Percentiles rank a stretch among this genome's conserved stretches.
These are phyloP conservation scores for Trichaptum fuscoviolaceum DNA, from an alignment of 768 basidiomycete genomes.

Conservation along the genomic window DNA sequence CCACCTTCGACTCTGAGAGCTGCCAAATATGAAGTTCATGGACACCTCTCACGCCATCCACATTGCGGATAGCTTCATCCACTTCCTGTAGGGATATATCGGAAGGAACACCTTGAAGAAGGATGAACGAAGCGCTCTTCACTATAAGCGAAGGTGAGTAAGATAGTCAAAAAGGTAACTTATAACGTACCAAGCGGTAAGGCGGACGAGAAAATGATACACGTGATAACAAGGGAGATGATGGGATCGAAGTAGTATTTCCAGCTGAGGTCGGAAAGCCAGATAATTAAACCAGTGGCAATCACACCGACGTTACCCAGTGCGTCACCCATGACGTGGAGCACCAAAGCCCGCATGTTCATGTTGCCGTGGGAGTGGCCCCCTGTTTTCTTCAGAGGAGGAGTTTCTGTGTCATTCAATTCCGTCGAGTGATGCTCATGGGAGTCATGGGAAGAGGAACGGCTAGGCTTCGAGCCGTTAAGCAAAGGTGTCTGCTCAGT, in stretches of 20 bases:
- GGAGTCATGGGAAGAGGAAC: background rate
- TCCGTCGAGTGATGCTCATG: background rate
- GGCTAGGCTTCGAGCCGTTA: conserved; percentile 10
- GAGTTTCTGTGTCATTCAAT: background rate
- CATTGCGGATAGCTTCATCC: conserved; percentile 68
- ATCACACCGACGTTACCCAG: conserved; percentile 98
- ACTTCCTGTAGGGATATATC: conserved; percentile 89
- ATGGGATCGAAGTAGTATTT: conserved; percentile 91
- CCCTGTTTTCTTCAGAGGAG: background rate
- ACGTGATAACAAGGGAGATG: conserved; percentile 90
- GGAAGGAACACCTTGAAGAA: conserved; percentile 90
- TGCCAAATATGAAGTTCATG: conserved; percentile 99
- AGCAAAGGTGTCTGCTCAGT: conserved; percentile 46
- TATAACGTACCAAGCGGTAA: conserved; percentile 69
- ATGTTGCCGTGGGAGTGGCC: conserved; percentile 63
- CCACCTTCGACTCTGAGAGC: conserved; percentile 88
- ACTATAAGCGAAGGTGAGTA: conserved; percentile 37
- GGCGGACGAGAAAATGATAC: conserved; percentile 95
- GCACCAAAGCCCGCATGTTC: conserved; percentile 96
- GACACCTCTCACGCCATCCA: conserved; percentile 81
- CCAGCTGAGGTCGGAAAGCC: conserved; percentile 79
- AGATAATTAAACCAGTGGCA: conserved; percentile 89
- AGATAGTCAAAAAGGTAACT: conserved; percentile 6
- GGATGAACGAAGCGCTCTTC: conserved; percentile 88
- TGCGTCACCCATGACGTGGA: conserved; percentile 96